Evolutionary conservation across 1,284 basidiomycete species (phyloP).

Genomic region (Cutaneotrichosporon cyanovorans): DNA sequence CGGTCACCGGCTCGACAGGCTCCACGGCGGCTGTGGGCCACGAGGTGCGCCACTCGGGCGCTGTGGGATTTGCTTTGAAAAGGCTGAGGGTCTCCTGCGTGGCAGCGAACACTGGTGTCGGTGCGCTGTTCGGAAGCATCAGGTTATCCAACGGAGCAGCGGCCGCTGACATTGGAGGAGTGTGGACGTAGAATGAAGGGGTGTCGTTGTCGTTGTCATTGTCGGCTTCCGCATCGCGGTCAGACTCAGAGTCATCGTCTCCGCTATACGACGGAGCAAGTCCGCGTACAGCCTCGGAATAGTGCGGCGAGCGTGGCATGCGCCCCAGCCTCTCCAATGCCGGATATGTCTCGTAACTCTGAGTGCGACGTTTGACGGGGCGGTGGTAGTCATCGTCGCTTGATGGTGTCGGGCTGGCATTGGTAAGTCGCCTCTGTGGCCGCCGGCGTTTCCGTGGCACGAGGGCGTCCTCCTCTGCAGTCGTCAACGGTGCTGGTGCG

Average conservation of each 20-base stretch:
- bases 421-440: slow-evolving; percentile 12
- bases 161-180: too few species aligned
- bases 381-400: slow-evolving; percentile 2
- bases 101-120: slow-evolving; percentile 15
- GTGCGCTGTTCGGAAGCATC: too few species aligned
- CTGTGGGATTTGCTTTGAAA: slow-evolving; percentile 3
- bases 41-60: background rate
- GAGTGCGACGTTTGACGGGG: background rate
- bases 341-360: background rate
- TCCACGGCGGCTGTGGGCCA: background rate
- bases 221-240: background rate
- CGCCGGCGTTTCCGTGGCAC: slow-evolving; percentile 18
- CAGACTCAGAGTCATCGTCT: background rate
- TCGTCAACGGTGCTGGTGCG: slow-evolving; percentile 11
- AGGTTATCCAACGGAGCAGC: too few species aligned
- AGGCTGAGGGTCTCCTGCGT: slow-evolving; percentile 16
- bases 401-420: background rate
- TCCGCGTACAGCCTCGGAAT: background rate
- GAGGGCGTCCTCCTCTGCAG: slow-evolving; percentile 17
- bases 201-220: too few species aligned
- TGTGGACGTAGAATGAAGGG: too few species aligned
- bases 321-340: background rate
- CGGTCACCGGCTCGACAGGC: background rate
- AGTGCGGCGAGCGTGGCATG: background rate
- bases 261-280: background rate